These are phyloP conservation scores for Ophiostoma sp. DNA, from an alignment of 2,329 filamentous ascomycete genomes.

Conservation along the genomic window DNA sequence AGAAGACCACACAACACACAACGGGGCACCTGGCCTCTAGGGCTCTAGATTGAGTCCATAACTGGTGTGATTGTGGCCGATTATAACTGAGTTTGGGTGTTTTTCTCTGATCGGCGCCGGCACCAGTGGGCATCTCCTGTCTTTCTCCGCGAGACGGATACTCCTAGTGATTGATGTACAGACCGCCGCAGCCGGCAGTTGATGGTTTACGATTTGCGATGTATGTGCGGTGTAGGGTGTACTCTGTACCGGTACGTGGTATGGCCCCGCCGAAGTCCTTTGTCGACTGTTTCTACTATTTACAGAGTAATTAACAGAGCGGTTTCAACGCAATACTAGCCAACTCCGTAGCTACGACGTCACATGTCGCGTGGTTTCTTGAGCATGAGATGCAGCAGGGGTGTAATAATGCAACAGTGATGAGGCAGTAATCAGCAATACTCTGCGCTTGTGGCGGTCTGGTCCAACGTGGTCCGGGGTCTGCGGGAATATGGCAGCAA, in stretches of 20 bases:
- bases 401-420: not conserved
- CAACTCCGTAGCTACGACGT: not conserved
- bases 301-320: no score
- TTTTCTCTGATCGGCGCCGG: not conserved
- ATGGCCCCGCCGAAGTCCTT: not conserved
- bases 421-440: not conserved
- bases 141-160: constrained; percentile 1
- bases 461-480: not conserved
- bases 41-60: no score
- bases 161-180: not conserved
- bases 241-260: no score
- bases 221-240: no score
- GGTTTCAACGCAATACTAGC: no score
- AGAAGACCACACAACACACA: not conserved
- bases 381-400: not conserved
- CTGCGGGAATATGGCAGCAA: not conserved
- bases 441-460: not conserved
- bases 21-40: not conserved
- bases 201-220: not conserved
- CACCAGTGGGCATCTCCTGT: not conserved
- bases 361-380: not conserved
- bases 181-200: not conserved
- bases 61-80: not conserved
- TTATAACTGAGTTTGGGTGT: not conserved
- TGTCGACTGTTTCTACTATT: no score